phyloP scores from a whole-genome alignment of 179 eudicot species.

The Carnegiea gigantea region DNA sequence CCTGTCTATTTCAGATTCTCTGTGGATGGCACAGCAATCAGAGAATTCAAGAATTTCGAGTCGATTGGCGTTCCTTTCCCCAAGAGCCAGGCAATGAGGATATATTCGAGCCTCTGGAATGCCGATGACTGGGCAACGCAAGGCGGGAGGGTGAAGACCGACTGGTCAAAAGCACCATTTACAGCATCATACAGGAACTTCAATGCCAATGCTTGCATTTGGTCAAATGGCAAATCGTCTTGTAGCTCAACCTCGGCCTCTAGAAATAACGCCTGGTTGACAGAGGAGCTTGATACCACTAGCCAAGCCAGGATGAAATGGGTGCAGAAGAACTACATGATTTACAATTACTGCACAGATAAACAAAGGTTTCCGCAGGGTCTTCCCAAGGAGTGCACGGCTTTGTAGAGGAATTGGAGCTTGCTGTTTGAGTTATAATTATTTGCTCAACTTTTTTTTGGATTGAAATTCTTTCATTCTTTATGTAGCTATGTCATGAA shows the following conservation, averaged over 20 bases:
- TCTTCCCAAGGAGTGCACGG: constrained; percentile 13
- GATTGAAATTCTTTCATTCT: constrained; percentile 5
- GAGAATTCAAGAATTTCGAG: constrained; percentile 38
- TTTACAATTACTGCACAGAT: constrained; percentile 36
- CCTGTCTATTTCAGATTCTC: constrained; percentile 10
- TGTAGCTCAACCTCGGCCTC: constrained; percentile 22
- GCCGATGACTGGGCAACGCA: constrained; percentile 33
- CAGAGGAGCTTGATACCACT: constrained; percentile 23
- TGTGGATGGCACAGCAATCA: constrained; percentile 29
- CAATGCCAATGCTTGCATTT: constrained; percentile 25
- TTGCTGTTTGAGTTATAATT: not conserved
- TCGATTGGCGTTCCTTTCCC: constrained; percentile 26
- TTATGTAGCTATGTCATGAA: not conserved
- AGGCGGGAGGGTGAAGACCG: constrained; percentile 33
- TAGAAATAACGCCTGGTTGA: constrained; percentile 18
- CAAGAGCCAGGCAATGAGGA: constrained; percentile 37
- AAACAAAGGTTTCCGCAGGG: constrained; percentile 36
- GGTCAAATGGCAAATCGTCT: constrained; percentile 16
- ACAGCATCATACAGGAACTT: constrained; percentile 34
- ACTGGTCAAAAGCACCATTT: constrained; percentile 41
- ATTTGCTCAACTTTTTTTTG: not conserved
- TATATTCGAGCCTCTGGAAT: constrained; percentile 39
- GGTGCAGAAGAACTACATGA: constrained; percentile 33
- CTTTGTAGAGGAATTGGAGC: no score
- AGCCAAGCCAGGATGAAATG: constrained; percentile 30